Percentiles rank a stretch among this genome's conserved stretches.
Conservation (phyloP, 2,329 filamentous ascomycete species). For the Penicillium sp. region DNA sequence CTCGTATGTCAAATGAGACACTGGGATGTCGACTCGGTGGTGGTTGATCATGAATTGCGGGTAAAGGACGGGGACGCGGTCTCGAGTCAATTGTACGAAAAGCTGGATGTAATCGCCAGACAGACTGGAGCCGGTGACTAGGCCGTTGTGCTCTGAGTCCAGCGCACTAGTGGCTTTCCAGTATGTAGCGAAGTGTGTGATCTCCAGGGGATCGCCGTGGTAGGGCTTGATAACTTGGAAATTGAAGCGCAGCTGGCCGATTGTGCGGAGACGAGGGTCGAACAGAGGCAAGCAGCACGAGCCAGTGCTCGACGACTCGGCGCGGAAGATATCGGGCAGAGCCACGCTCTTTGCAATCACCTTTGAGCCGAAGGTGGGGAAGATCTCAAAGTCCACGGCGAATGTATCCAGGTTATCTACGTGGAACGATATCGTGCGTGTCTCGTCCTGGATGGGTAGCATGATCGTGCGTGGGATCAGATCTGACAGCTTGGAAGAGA, state of each 20-base stretch:
- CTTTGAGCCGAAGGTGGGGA: slow-evolving; percentile 94
- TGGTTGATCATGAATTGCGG: slow-evolving; percentile 76
- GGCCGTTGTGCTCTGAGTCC: slow-evolving; percentile 76
- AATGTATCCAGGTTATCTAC: slow-evolving; percentile 91
- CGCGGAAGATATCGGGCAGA: slow-evolving; percentile 78
- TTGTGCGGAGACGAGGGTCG: slow-evolving; percentile 83
- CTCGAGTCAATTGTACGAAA: slow-evolving; percentile 86
- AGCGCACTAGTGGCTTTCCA: slow-evolving; percentile 98
- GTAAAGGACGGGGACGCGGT: slow-evolving; percentile 82
- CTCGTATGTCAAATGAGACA: slow-evolving; percentile 71
- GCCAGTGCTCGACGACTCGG: slow-evolving; percentile 69
- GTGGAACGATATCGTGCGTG: slow-evolving; percentile 88
- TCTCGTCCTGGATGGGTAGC: slow-evolving; percentile 93
- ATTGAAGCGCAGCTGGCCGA: slow-evolving; percentile 89
- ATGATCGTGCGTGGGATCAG: slow-evolving; percentile 95
- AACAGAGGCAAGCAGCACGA: slow-evolving; percentile 85
- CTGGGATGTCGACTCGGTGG: slow-evolving; percentile 72
- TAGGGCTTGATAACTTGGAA: slow-evolving; percentile 98
- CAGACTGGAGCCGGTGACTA: slow-evolving; percentile 91
- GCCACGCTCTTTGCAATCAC: slow-evolving; percentile 95
- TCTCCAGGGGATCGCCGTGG: slow-evolving; percentile 84
- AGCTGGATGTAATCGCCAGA: slow-evolving; percentile 93
- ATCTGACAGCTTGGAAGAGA: slow-evolving; percentile 93
- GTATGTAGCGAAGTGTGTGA: slow-evolving; percentile 97
- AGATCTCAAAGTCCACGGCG: slow-evolving; percentile 94